Evolutionary conservation across 345 rosid species (phyloP).

Genomic region (Draba incana): DNA sequence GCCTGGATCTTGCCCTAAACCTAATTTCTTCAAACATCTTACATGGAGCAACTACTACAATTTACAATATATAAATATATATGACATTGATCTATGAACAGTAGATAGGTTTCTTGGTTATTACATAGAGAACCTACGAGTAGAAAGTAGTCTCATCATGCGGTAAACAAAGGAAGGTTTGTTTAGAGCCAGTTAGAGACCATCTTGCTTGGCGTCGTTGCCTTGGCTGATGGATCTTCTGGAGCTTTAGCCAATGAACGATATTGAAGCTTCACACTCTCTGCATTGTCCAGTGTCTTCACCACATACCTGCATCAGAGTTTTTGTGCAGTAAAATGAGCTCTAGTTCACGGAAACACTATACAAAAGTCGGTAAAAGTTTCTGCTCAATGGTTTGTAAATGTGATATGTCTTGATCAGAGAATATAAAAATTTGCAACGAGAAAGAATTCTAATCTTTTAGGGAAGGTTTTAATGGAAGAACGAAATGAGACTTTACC

Average conservation of each 20-base stretch:
- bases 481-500: conserved; percentile 49
- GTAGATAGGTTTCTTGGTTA: conserved; percentile 1
- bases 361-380: background rate
- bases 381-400: conserved; percentile 12
- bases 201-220: conserved; percentile 56
- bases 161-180: conserved; percentile 3
- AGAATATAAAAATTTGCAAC: background rate
- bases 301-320: conserved; percentile 80
- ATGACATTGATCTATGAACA: conserved; percentile 1
- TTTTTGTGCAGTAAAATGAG: background rate
- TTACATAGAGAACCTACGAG: conserved; percentile 16
- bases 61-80: too few relatives aligned
- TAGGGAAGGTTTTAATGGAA: background rate
- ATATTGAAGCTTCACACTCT: conserved; percentile 94
- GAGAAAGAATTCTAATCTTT: background rate
- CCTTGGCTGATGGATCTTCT: conserved; percentile 54
- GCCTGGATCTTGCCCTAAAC: too few relatives aligned
- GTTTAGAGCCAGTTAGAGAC: conserved; percentile 64
- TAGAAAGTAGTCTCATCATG: conserved; percentile 17
- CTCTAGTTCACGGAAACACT: background rate
- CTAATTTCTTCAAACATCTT: too few relatives aligned
- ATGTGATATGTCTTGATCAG: conserved; percentile 9
- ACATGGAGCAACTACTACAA: too few relatives aligned
- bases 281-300: conserved; percentile 92
- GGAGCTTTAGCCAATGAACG: conserved; percentile 82